These are phyloP conservation scores for Suillus americanus DNA, from an alignment of 768 basidiomycete genomes.

Conservation along the genomic window DNA sequence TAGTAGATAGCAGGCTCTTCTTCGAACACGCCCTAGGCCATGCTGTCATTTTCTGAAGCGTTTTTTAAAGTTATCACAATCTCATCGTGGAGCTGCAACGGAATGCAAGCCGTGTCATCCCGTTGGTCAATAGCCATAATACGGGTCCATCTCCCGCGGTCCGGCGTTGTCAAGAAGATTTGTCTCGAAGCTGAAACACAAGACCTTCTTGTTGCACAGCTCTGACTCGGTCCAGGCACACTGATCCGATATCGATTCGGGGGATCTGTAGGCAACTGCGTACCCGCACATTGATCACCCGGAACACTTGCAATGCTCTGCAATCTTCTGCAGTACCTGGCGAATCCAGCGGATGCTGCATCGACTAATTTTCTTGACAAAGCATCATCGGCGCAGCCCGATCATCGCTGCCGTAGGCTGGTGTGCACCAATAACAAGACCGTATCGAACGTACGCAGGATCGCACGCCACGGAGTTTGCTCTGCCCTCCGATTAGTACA, in stretches of 20 bases:
- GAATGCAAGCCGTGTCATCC: neutral
- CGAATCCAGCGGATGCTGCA: neutral
- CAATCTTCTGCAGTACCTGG: neutral
- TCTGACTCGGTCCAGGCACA: neutral
- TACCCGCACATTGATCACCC: neutral
- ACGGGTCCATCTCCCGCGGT: neutral
- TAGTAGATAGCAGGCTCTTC: neutral
- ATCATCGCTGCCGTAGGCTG: neutral
- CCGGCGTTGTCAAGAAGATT: neutral
- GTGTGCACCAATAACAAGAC: neutral
- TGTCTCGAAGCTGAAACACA: neutral
- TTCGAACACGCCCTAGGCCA: neutral
- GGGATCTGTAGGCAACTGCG: neutral
- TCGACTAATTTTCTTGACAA: neutral
- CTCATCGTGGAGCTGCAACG: slow-evolving; percentile 2
- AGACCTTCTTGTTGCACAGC: neutral
- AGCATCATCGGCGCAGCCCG: neutral
- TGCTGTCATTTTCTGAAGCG: neutral
- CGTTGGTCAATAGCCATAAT: neutral
- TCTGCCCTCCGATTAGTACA: neutral
- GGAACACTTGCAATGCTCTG: neutral
- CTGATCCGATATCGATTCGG: slow-evolving; percentile 1
- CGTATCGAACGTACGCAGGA: neutral
- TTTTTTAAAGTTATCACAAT: slow-evolving; percentile 6
- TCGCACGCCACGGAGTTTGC: neutral